Evolutionary conservation across 768 basidiomycete genomes (phyloP).

Genomic region (Cystofilobasidium bisporidii): DNA sequence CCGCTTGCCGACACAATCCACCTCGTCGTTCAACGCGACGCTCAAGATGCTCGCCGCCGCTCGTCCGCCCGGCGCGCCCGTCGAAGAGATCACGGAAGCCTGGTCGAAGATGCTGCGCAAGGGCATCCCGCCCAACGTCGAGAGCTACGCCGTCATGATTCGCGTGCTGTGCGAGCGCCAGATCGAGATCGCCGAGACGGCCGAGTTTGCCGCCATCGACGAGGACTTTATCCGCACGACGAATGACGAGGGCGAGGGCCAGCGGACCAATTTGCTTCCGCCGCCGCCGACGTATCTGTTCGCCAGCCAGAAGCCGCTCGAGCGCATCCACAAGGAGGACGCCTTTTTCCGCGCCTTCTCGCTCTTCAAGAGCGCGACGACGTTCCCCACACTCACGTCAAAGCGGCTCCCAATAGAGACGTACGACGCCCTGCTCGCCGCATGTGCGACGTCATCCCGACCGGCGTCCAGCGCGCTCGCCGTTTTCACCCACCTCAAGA

Average conservation of each 20-base stretch:
- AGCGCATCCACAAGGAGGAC: constrained; percentile 51
- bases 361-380: constrained; percentile 56
- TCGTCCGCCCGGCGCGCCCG: constrained; percentile 46
- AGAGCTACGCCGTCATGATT: constrained; percentile 58
- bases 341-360: constrained; percentile 63
- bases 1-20: constrained; percentile 12
- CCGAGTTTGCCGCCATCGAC: constrained; percentile 5
- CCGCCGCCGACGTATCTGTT: constrained; percentile 7
- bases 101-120: constrained; percentile 63
- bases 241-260: neutral
- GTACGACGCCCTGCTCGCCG: constrained; percentile 54
- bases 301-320: constrained; percentile 34
- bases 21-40: constrained; percentile 56
- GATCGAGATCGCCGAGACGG: constrained; percentile 46
- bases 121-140: constrained; percentile 53
- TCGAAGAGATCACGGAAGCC: constrained; percentile 52
- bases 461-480: constrained; percentile 46
- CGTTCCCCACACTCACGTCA: constrained; percentile 38
- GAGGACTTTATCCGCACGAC: neutral
- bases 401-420: constrained; percentile 39
- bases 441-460: constrained; percentile 53
- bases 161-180: constrained; percentile 58
- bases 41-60: constrained; percentile 47
- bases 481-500: constrained; percentile 57
- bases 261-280: constrained; percentile 13